Base-by-base conservation (phyloP, 495 filamentous ascomycete species). In the Xylaria palmicola region DNA sequence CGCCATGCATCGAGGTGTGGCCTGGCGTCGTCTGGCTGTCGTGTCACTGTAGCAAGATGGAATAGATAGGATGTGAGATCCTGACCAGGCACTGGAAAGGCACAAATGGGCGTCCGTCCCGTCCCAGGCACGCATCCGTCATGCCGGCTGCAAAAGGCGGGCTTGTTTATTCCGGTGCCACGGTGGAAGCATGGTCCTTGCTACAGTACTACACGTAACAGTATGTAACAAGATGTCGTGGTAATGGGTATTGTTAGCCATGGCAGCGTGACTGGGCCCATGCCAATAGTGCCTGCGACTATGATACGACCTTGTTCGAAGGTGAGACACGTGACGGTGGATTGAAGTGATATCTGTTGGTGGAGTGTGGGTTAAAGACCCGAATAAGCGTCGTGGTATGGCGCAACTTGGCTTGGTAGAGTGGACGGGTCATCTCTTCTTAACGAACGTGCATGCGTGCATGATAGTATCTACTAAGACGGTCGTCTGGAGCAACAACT, bases 1-100 rank as follows among this genome's bases (percentile, higher is more conserved):
- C 59, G 59, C 59, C 59, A 61, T 61, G 50, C 29, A 30, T 47
- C 50, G 22, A 48, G 59, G 26, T 59, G 50, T 61, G 29, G 5
- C 10, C 41, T 29, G 12, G 41, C 6, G 6, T 8, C 6, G 7
- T 9, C 6, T 20, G 8, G 37, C 24, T 51, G 29, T 27, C 24
- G 29, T 27, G 24, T 39, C 12, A 15, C 29, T 20, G 39, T 34
- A 56, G 53, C 39, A 56, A 9, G 27, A 56, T 44, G 39, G 37
- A 27, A 44, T n/a, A 32, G 39, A 56, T 26, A 39, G 30, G 49
- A 19, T 17, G 30, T 29, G 10, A 34, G 30, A 47, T 61, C 49
- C 49, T 47, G 3, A 51, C 32, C 30, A 29, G 27, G 50, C 29
- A 36, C 29, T 19, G 8, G 41, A 60, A 27, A 45, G 44, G 55